phyloP scores from a whole-genome alignment of 768 basidiomycete genomes.

The Podaxis sp. region DNA sequence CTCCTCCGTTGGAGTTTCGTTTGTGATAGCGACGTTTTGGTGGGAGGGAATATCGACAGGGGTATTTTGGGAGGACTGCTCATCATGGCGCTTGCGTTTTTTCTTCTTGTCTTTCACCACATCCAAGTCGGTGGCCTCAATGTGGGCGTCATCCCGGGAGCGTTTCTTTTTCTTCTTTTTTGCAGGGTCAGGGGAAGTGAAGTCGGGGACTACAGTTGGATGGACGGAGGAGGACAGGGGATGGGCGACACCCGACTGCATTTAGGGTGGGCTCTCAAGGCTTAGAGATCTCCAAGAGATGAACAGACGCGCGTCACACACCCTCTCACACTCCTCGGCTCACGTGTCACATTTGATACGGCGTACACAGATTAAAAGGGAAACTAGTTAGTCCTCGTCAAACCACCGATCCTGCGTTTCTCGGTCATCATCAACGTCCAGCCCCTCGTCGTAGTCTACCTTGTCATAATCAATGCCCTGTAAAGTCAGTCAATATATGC shows the following conservation, averaged over 20 bases:
- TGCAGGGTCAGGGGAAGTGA: conserved; percentile 17
- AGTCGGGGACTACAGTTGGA: conserved; percentile 15
- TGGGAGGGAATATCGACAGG: neutral
- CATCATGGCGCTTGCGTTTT: conserved; percentile 28
- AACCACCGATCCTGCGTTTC: conserved; percentile 75
- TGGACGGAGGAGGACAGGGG: conserved; percentile 23
- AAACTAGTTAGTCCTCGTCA: conserved; percentile 61
- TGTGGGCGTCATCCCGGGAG: conserved; percentile 26
- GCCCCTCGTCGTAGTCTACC: conserved; percentile 74
- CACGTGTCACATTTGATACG: conserved; percentile 1
- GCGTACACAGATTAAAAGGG: no score
- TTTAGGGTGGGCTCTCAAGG: conserved; percentile 44
- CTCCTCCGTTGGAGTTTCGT: conserved; percentile 19
- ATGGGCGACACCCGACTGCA: conserved; percentile 29
- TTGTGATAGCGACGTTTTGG: conserved; percentile 4
- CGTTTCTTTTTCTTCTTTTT: conserved; percentile 44
- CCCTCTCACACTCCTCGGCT: neutral
- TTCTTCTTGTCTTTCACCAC: conserved; percentile 33
- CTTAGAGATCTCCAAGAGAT: conserved; percentile 15
- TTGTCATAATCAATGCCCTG: conserved; percentile 70
- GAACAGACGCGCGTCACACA: conserved; percentile 15
- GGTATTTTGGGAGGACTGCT: conserved; percentile 12
- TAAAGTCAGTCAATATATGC: conserved; percentile 7
- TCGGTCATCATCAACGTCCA: conserved; percentile 59
- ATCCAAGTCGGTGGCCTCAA: conserved; percentile 17